Evolutionary conservation across 345 rosid genomes (phyloP).

Genomic region (Pugionium cornutum): DNA sequence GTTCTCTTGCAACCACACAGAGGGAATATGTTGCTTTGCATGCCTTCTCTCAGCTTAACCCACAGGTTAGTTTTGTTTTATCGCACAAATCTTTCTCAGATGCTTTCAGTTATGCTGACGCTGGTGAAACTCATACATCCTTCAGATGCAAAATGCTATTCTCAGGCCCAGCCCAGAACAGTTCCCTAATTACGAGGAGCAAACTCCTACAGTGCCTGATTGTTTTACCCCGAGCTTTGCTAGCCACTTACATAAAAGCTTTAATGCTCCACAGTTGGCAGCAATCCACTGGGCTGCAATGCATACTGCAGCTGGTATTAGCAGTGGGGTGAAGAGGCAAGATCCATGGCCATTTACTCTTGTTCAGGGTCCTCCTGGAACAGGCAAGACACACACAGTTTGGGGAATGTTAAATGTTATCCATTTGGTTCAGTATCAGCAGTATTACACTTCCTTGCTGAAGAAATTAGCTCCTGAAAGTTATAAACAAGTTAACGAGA

Average conservation of each 20-base stretch:
- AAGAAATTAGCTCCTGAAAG: conserved; percentile 97
- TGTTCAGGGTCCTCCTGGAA: conserved; percentile 99
- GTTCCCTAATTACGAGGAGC: conserved; percentile 91
- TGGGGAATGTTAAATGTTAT: conserved; percentile 99
- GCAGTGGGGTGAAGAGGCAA: conserved; percentile 79
- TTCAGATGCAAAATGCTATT: conserved; percentile 94
- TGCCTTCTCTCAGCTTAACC: conserved; percentile 94
- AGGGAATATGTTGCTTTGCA: conserved; percentile 98
- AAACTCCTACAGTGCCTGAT: conserved; percentile 88
- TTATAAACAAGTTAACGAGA: conserved; percentile 79
- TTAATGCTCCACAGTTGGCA: conserved; percentile 87
- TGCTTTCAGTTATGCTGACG: conserved; percentile 28
- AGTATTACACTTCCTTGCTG: conserved; percentile 89
- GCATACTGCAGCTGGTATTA: conserved; percentile 99
- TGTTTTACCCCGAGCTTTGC: conserved; percentile 88
- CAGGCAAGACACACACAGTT: conserved; percentile 98
- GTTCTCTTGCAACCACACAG: conserved; percentile 99
- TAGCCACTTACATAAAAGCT: conserved; percentile 74
- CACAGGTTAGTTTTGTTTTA: conserved; percentile 60
- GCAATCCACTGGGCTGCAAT: conserved; percentile 99
- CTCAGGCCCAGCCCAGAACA: conserved; percentile 89
- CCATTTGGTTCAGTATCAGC: conserved; percentile 99
- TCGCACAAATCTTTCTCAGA: conserved; percentile 14
- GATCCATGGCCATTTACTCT: conserved; percentile 99
- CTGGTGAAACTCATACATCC: conserved; percentile 28